Base-by-base conservation (phyloP, 306 rosid species). In the Vigna radiata region DNA sequence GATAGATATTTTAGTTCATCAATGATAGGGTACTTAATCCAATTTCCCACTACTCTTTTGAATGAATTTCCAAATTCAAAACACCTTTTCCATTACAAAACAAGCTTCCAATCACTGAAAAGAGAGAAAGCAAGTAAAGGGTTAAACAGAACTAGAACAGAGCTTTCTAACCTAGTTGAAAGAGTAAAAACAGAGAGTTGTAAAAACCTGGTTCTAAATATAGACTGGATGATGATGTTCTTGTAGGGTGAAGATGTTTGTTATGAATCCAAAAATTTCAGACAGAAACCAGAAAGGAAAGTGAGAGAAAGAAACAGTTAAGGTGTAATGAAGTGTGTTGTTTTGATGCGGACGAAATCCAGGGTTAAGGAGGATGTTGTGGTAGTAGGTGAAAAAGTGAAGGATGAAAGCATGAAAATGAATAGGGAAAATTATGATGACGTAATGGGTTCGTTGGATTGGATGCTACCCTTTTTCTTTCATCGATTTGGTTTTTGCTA, bases 311-410 rank as follows among this genome's bases (percentile, higher is more conserved):
- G 79, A 84, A 79, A 82, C 50, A 84, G 81, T 83, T 86, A 76
- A 76, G 66, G 66, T 21, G 55, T 54, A 81, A 70, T 73, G 61
- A 53, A 69, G 43, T 27, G 73, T 33, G 8, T 77, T 68, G 81
- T 67, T 79, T 74, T 68, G 14, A 70, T 27, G 77, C 48, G 68
- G 58, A 73, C 53, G 65, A 66, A 76, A 77, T 72, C 53, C 4
- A 54, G 68, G 74, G 80, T 83, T 37, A 43, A 53, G 80, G 12
- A 83, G 16, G 2, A 21, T 74, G 56, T 18, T n/a, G 39, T 47
- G 82, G 81, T 21, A 76, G 93, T 83, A 85, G 89, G 96, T 89
- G 73, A 25, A 68, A 55, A 83, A 48, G 61, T 79, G 69, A 63
- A 55, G 55, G 33, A 14, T 54, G 58, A 73, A 68, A 60, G 67